phyloP scores from a whole-genome alignment of 1,284 basidiomycete genomes.

The Ceratobasidium theobromae region DNA sequence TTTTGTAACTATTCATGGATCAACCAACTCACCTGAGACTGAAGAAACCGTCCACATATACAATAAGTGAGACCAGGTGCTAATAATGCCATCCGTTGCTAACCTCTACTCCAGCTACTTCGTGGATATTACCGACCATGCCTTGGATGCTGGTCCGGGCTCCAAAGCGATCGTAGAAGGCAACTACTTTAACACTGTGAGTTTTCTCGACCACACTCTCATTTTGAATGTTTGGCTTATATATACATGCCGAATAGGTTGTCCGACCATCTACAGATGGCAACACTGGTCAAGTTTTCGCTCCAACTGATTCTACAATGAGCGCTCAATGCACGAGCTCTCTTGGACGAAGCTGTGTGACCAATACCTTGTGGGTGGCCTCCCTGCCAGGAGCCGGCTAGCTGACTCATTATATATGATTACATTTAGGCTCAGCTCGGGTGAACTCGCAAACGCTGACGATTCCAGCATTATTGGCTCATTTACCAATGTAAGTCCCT shows the following conservation, averaged over 20 bases:
- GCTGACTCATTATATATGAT: neutral
- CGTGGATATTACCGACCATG: constrained; percentile 15
- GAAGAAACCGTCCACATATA: constrained; percentile 16
- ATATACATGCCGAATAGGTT: constrained; percentile 1
- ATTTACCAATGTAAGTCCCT: neutral
- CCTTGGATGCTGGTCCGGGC: constrained; percentile 17
- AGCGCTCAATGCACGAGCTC: constrained; percentile 6
- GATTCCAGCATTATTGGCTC: neutral
- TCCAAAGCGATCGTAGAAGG: constrained; percentile 14
- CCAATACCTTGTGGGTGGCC: constrained; percentile 9
- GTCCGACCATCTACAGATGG: neutral
- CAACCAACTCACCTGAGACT: neutral
- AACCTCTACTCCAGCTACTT: neutral
- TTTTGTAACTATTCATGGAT: neutral
- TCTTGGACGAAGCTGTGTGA: constrained; percentile 11
- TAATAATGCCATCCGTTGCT: too few relatives aligned
- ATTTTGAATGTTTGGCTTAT: neutral
- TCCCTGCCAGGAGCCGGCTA: neutral
- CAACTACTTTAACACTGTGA: constrained; percentile 25
- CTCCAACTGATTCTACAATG: constrained; percentile 1
- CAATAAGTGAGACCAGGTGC: constrained; percentile 4
- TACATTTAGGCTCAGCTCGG: constrained; percentile 9
- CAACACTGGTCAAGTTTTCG: neutral
- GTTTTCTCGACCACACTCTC: neutral
- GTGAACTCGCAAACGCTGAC: neutral